These are phyloP conservation scores for Ceratobasidium sp. DNA, from an alignment of 1,284 basidiomycete genomes.

Conservation along the genomic window DNA sequence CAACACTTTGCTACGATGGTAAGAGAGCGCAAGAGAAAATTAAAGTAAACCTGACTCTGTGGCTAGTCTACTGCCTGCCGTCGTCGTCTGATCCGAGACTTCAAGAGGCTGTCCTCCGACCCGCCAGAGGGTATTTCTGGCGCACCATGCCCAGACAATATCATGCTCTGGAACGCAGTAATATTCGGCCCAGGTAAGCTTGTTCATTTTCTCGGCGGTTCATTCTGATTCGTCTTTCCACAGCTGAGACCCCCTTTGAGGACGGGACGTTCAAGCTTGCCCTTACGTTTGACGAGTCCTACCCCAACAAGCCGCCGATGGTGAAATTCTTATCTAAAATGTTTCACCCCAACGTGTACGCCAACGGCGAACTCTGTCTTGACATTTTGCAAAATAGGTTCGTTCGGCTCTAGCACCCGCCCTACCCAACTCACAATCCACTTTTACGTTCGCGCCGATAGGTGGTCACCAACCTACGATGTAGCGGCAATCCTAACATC, in stretches of 20 bases:
- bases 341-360: constrained; percentile 99
- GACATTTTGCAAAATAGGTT: constrained; percentile 95
- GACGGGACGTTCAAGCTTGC: constrained; percentile 98
- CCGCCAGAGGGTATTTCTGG: constrained; percentile 97
- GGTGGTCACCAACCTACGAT: constrained; percentile 97
- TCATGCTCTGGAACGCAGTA: constrained; percentile 99
- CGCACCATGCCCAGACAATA: constrained; percentile 96
- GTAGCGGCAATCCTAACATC: constrained; percentile 97
- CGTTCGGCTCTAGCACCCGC: neutral
- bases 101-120: constrained; percentile 93
- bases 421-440: neutral
- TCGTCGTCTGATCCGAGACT: constrained; percentile 92
- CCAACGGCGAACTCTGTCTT: constrained; percentile 96
- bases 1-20: constrained; percentile 13
- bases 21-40: neutral
- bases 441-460: neutral
- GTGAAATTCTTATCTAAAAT: constrained; percentile 97
- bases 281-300: constrained; percentile 95
- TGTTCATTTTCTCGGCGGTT: neutral
- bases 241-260: constrained; percentile 98
- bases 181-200: constrained; percentile 94
- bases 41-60: constrained; percentile 1
- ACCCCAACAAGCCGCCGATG: constrained; percentile 97
- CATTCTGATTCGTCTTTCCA: constrained; percentile 37
- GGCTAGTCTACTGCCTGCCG: constrained; percentile 86